Conservation (phyloP, 1,284 basidiomycete species). For the Sphagnurus paluster region DNA sequence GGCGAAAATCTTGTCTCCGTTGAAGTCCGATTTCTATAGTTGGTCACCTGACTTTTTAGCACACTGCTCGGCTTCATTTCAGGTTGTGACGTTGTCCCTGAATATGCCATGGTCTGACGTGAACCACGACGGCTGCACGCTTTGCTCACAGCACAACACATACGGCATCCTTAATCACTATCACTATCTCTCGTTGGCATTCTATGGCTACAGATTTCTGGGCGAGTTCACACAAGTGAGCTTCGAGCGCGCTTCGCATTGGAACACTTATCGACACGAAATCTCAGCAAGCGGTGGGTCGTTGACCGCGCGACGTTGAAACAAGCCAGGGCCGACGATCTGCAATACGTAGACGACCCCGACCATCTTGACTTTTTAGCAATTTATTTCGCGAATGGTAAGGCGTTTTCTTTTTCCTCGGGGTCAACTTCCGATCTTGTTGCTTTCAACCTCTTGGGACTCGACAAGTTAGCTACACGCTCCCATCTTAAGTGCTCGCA, state of each 20-base stretch:
- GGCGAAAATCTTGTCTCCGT: slow-evolving; percentile 15
- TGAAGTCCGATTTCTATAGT: slow-evolving; percentile 7
- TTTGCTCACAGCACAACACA: background rate
- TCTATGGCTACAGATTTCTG: slow-evolving; percentile 76
- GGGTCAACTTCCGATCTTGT: background rate
- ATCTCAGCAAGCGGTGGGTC: slow-evolving; percentile 81
- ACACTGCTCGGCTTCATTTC: background rate
- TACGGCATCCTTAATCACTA: background rate
- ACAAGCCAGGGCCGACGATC: slow-evolving; percentile 74
- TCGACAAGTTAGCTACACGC: background rate
- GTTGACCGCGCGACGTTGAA: slow-evolving; percentile 76
- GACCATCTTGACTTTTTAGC: slow-evolving; percentile 77
- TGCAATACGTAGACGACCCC: slow-evolving; percentile 73
- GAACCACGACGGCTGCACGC: slow-evolving; percentile 8
- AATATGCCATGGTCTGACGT: slow-evolving; percentile 1
- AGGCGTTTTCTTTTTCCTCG: background rate
- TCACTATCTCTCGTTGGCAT: background rate
- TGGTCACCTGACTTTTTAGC: slow-evolving; percentile 9
- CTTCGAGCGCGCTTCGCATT: slow-evolving; percentile 15
- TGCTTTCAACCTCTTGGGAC: background rate
- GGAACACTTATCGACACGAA: slow-evolving; percentile 21
- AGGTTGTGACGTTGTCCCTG: background rate
- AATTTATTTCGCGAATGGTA: slow-evolving; percentile 86
- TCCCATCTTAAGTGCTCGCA: background rate
- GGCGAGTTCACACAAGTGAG: slow-evolving; percentile 74